phyloP scores from a whole-genome alignment of 352 stramenopile species.

The Pythium guiyangense region DNA sequence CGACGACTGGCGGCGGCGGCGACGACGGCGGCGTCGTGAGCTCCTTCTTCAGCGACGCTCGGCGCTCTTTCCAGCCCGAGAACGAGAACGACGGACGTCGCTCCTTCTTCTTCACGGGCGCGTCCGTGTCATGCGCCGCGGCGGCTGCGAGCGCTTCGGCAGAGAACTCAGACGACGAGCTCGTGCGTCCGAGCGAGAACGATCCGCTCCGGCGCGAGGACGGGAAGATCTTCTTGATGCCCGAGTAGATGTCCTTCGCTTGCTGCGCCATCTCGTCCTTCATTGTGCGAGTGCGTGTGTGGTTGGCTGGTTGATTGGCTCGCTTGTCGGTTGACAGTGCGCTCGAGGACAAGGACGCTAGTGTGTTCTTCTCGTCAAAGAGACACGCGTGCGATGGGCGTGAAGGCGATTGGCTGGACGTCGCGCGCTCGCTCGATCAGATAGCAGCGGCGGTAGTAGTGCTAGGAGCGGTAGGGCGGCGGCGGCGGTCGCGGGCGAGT shows the following conservation, averaged over 20 bases:
- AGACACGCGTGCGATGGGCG: no score
- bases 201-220: conserved; percentile 39
- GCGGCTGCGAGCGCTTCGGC: conserved; percentile 24
- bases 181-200: conserved; percentile 36
- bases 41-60: conserved; percentile 22
- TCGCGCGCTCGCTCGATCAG: no score
- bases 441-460: no score
- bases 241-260: conserved; percentile 74
- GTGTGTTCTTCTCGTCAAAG: no score
- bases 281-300: background rate
- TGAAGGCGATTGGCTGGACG: no score
- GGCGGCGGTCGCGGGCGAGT: no score
- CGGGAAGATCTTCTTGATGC: conserved; percentile 79
- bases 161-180: conserved; percentile 22
- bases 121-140: conserved; percentile 16
- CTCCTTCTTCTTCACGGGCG: conserved; percentile 34
- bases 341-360: no score
- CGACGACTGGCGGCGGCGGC: background rate
- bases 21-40: conserved; percentile 1
- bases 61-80: conserved; percentile 40
- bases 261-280: conserved; percentile 52
- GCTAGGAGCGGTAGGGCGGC: no score
- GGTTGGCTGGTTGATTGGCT: no score
- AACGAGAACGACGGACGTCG: conserved; percentile 49
- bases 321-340: no score